Conservation (phyloP, 805 yeast genomes). For the Candida sanyiensis region DNA sequence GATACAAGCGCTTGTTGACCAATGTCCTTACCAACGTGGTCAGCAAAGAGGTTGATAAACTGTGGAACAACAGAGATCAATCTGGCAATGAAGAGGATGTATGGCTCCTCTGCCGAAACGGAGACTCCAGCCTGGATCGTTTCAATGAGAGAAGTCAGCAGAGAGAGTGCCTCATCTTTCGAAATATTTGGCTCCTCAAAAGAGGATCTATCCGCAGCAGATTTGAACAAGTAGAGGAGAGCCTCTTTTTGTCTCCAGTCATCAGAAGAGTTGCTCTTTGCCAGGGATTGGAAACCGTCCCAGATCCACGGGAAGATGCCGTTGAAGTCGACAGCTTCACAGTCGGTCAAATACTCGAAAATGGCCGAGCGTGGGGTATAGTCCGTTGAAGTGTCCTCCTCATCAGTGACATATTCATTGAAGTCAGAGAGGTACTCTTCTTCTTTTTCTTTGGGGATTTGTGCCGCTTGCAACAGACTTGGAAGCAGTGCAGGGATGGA, state of each 20-base stretch:
- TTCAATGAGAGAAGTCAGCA: neutral
- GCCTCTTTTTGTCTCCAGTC: constrained; percentile 44
- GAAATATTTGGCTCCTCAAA: neutral
- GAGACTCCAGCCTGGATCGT: neutral
- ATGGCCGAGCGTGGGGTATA: constrained; percentile 55
- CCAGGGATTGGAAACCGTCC: constrained; percentile 4
- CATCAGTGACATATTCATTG: constrained; percentile 66
- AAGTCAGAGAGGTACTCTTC: constrained; percentile 53
- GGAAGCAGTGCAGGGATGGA: constrained; percentile 15
- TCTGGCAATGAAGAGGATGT: constrained; percentile 42
- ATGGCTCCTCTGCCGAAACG: constrained; percentile 11
- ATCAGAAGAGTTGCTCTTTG: neutral
- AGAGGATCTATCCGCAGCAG: constrained; percentile 25
- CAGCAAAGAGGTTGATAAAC: constrained; percentile 12
- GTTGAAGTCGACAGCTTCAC: constrained; percentile 37
- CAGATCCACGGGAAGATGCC: constrained; percentile 13
- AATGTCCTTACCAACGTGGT: constrained; percentile 30
- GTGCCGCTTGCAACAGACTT: constrained; percentile 14
- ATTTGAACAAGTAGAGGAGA: constrained; percentile 47
- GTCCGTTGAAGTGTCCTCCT: constrained; percentile 60
- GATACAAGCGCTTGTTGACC: constrained; percentile 6
- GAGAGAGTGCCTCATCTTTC: neutral
- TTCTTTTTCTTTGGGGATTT: constrained; percentile 29
- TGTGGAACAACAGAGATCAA: constrained; percentile 46
- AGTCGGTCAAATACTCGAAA: constrained; percentile 48